phyloP scores from a whole-genome alignment of 805 yeast species.

The Spathaspora gorwiae region DNA sequence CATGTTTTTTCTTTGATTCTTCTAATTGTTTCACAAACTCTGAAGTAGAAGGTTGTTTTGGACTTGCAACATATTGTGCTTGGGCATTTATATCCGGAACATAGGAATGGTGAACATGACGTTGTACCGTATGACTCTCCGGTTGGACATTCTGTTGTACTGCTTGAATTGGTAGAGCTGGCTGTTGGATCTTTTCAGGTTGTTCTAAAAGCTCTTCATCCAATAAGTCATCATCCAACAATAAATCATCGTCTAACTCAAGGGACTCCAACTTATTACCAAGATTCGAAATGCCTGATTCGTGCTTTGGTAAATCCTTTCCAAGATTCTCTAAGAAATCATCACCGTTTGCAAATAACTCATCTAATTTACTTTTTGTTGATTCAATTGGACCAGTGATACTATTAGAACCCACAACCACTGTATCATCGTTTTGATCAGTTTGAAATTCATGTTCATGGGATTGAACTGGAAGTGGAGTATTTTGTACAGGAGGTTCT shows the following conservation, averaged over 20 bases:
- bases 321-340: conserved; percentile 15
- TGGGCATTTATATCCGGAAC: conserved; percentile 3
- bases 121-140: not conserved
- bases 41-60: not conserved
- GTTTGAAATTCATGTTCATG: not conserved
- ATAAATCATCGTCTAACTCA: conserved; percentile 28
- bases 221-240: conserved; percentile 34
- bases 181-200: not conserved
- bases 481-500: too few relatives aligned
- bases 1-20: conserved; percentile 56
- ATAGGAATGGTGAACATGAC: conserved; percentile 3
- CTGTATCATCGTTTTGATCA: too few relatives aligned
- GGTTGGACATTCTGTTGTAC: not conserved
- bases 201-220: conserved; percentile 17
- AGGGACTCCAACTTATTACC: conserved; percentile 9
- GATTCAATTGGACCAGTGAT: not conserved
- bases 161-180: conserved; percentile 6
- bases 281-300: conserved; percentile 8
- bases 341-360: conserved; percentile 11
- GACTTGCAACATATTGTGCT: not conserved
- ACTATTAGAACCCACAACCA: not conserved
- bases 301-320: conserved; percentile 3
- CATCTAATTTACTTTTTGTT: conserved; percentile 4
- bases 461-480: not conserved
- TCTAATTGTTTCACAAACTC: conserved; percentile 27